phyloP scores from a whole-genome alignment of 805 yeast species.

The Metschnikowia lachancei region DNA sequence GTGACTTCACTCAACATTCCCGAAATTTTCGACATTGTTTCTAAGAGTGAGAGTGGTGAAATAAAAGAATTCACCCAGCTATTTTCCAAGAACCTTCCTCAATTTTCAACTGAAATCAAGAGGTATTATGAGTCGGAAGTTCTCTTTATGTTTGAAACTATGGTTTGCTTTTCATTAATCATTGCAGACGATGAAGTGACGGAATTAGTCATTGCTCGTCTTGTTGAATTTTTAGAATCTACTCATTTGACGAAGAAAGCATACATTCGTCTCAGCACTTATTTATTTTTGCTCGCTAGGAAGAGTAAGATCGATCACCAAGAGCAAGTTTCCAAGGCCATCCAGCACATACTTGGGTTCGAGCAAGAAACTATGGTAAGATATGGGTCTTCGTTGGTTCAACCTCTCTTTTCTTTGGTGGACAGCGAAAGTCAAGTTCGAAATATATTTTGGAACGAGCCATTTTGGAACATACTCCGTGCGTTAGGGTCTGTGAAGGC shows the following conservation, averaged over 20 bases:
- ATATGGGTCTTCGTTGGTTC: slow-evolving; percentile 44
- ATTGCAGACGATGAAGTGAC: slow-evolving; percentile 26
- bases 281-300: slow-evolving; percentile 49
- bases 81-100: slow-evolving; percentile 30
- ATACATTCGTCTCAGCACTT: slow-evolving; percentile 47
- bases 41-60: slow-evolving; percentile 35
- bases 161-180: slow-evolving; percentile 36
- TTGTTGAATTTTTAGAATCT: slow-evolving; percentile 14
- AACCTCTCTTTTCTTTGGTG: slow-evolving; percentile 49
- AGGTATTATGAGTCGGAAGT: slow-evolving; percentile 46
- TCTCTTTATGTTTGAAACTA: slow-evolving; percentile 48
- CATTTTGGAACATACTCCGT: slow-evolving; percentile 56
- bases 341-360: slow-evolving; percentile 23
- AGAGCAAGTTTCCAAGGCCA: slow-evolving; percentile 14
- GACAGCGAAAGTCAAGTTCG: slow-evolving; percentile 41
- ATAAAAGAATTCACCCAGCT: slow-evolving; percentile 37
- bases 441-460: slow-evolving; percentile 33
- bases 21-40: slow-evolving; percentile 52
- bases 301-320: slow-evolving; percentile 23
- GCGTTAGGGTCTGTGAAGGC: slow-evolving; percentile 44
- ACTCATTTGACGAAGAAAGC: slow-evolving; percentile 30
- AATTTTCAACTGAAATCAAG: slow-evolving; percentile 26
- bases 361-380: slow-evolving; percentile 46
- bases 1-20: slow-evolving; percentile 65
- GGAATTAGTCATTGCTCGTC: slow-evolving; percentile 17